Evolutionary conservation across 192 early-diverging fungal genomes (phyloP).

Genomic region (Rhizophagus clarus): DNA sequence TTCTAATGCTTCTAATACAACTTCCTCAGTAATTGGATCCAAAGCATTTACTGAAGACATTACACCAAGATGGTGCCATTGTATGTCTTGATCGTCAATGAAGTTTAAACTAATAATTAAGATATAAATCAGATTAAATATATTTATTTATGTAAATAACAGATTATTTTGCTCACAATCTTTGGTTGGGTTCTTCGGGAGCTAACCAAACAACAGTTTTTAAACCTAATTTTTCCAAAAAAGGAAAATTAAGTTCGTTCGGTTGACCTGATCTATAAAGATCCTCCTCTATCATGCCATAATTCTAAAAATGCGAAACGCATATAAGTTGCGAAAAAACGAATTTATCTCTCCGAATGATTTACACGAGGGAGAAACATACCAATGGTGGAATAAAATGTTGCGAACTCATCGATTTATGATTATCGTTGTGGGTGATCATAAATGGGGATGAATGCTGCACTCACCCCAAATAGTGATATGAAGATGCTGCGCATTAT

Average conservation of each 20-base stretch:
- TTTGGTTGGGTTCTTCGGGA: conserved; percentile 94
- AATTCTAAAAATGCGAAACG: conserved; percentile 70
- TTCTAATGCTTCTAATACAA: conserved; percentile 87
- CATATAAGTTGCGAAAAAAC: neutral
- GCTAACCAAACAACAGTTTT: conserved; percentile 95
- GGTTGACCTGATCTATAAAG: conserved; percentile 97
- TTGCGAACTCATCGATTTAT: conserved; percentile 60
- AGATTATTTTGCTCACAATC: conserved; percentile 62
- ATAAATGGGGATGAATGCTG: too few relatives aligned
- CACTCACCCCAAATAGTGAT: too few relatives aligned
- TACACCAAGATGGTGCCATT: conserved; percentile 88
- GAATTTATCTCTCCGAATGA: neutral
- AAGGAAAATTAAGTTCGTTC: conserved; percentile 99
- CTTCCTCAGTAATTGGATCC: conserved; percentile 98
- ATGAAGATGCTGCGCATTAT: too few relatives aligned
- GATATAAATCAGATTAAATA: neutral
- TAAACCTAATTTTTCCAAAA: conserved; percentile 93
- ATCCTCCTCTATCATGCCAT: conserved; percentile 96
- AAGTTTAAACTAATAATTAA: conserved; percentile 74
- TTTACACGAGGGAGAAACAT: conserved; percentile 23
- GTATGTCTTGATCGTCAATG: conserved; percentile 97
- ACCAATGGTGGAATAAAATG: conserved; percentile 80
- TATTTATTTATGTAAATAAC: neutral
- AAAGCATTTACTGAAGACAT: conserved; percentile 85
- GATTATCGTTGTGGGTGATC: too few relatives aligned